Percentiles rank a stretch among this genome's conserved stretches.
Conservation (phyloP, 1,284 basidiomycete species). For the Caloboletus firmus region DNA sequence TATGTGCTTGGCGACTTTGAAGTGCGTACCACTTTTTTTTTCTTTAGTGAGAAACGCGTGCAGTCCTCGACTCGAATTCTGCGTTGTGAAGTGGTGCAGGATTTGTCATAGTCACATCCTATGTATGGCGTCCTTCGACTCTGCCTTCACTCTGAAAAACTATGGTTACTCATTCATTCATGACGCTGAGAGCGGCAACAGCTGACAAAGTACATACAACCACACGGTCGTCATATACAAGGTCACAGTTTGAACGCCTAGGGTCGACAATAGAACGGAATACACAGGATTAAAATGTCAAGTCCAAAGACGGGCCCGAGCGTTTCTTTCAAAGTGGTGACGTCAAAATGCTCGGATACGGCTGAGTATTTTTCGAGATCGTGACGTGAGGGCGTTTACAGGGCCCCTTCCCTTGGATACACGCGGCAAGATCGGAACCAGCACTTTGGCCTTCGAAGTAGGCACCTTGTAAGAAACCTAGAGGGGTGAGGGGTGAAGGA, state of each 20-base stretch:
- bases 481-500: background rate
- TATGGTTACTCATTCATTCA: background rate
- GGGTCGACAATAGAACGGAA: background rate
- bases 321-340: background rate
- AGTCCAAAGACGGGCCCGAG: background rate
- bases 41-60: background rate
- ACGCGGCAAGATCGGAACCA: slow-evolving; percentile 37
- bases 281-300: background rate
- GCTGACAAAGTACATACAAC: background rate
- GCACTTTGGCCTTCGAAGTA: slow-evolving; percentile 43
- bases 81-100: background rate
- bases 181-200: background rate
- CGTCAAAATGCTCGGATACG: slow-evolving; percentile 20
- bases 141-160: background rate
- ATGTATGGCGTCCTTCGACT: background rate
- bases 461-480: slow-evolving; percentile 47
- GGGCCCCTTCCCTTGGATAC: slow-evolving; percentile 36
- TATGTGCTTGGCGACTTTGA: no score
- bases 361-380: slow-evolving; percentile 29
- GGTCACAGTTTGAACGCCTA: no score
- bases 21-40: background rate
- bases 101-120: background rate
- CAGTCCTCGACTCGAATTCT: background rate
- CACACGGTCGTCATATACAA: no score
- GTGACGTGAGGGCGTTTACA: slow-evolving; percentile 27